These are phyloP conservation scores for Inosperma sp. DNA, from an alignment of 768 basidiomycete species.

Conservation along the genomic window DNA sequence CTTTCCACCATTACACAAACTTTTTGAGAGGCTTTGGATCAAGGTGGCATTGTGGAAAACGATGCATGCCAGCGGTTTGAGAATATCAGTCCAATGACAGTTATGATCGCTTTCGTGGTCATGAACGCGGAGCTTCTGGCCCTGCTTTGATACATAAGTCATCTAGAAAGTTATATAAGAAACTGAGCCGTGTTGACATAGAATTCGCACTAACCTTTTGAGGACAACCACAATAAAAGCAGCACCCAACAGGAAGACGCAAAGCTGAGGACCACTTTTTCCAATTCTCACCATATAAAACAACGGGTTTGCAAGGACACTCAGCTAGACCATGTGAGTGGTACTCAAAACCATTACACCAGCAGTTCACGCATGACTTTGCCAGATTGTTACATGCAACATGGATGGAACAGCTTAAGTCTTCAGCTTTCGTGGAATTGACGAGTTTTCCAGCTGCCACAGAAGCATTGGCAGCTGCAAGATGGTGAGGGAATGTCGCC, in stretches of 20 bases:
- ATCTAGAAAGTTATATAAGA: too few species aligned
- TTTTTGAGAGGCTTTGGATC: conserved; percentile 2
- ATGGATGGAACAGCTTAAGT: neutral
- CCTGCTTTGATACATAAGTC: neutral
- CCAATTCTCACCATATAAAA: neutral
- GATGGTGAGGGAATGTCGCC: neutral
- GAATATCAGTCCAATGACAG: neutral
- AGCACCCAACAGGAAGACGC: conserved; percentile 1
- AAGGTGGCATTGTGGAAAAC: neutral
- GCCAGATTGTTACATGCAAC: conserved; percentile 5
- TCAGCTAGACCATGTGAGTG: neutral
- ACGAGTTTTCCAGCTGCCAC: neutral
- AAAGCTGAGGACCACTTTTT: neutral
- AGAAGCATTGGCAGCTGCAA: neutral
- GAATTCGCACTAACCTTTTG: conserved; percentile 6
- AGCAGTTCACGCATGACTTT: conserved; percentile 8
- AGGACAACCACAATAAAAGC: conserved; percentile 9
- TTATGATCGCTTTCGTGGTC: neutral
- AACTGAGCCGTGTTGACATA: too few species aligned
- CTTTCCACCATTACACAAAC: neutral
- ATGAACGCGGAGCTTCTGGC: neutral
- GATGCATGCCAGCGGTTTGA: conserved; percentile 1
- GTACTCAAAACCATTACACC: conserved; percentile 4
- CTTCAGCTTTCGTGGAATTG: neutral
- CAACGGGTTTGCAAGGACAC: neutral